Conservation (phyloP, 2,329 filamentous ascomycete genomes). For the Mycosphaerella arachidis region DNA sequence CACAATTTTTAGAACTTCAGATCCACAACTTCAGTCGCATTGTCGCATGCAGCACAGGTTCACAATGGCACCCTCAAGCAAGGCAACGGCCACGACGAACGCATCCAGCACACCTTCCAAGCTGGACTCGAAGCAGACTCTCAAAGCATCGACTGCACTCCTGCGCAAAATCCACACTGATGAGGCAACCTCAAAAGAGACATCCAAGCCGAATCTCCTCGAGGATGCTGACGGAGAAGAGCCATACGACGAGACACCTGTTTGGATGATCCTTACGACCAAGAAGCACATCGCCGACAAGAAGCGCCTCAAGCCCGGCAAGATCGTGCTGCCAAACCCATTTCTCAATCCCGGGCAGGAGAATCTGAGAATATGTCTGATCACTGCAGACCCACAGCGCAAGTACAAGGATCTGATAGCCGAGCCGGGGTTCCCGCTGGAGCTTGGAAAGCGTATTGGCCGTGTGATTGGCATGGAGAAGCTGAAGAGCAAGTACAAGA, state of each 20-base stretch:
- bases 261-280: constrained; percentile 60
- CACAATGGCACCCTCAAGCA: constrained; percentile 28
- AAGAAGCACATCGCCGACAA: constrained; percentile 68
- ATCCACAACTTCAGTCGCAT: neutral
- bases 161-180: constrained; percentile 46
- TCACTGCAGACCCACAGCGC: constrained; percentile 77
- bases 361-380: constrained; percentile 70
- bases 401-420: constrained; percentile 85
- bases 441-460: constrained; percentile 45
- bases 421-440: constrained; percentile 55
- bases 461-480: constrained; percentile 76
- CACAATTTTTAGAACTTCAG: neutral
- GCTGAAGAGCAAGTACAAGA: constrained; percentile 82
- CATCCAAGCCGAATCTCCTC: constrained; percentile 53
- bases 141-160: constrained; percentile 57
- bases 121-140: constrained; percentile 47
- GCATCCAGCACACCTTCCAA: constrained; percentile 25
- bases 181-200: constrained; percentile 44
- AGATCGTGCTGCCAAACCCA: constrained; percentile 55
- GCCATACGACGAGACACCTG: constrained; percentile 47
- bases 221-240: constrained; percentile 45
- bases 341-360: constrained; percentile 55
- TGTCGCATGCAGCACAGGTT: constrained; percentile 9
- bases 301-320: constrained; percentile 74
- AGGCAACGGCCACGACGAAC: constrained; percentile 35